Percentiles rank a stretch among this genome's conserved stretches.
phyloP scores from a whole-genome alignment of 2,329 filamentous ascomycete species.

The Furcasterigmium sp. region DNA sequence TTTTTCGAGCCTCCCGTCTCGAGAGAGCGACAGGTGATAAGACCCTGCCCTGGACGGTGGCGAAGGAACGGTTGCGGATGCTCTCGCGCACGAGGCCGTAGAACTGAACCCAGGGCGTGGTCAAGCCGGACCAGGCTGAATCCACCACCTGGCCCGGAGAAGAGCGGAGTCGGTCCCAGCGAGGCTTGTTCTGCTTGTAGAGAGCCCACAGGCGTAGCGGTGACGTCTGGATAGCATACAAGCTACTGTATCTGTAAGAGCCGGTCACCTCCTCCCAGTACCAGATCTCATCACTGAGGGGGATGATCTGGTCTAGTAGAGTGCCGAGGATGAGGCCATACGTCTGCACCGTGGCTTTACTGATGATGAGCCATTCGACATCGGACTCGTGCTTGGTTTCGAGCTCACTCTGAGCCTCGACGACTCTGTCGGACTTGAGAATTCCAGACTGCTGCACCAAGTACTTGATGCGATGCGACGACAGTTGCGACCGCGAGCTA shows the following conservation, averaged over 20 bases:
- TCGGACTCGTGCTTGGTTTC: constrained; percentile 39
- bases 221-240: constrained; percentile 84
- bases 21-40: constrained; percentile 74
- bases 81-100: constrained; percentile 76
- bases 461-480: constrained; percentile 51
- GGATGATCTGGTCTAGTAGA: constrained; percentile 76
- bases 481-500: constrained; percentile 57
- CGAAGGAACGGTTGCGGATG: constrained; percentile 66
- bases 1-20: constrained; percentile 68
- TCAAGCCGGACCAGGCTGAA: constrained; percentile 31
- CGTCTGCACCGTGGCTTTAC: constrained; percentile 87
- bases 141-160: constrained; percentile 26
- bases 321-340: constrained; percentile 76
- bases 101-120: constrained; percentile 61
- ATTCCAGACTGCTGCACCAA: constrained; percentile 61
- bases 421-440: neutral
- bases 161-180: constrained; percentile 18
- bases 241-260: constrained; percentile 69
- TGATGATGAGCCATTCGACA: constrained; percentile 84
- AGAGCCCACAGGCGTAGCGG: constrained; percentile 71
- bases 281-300: constrained; percentile 80
- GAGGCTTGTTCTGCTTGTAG: constrained; percentile 45
- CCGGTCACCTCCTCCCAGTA: constrained; percentile 91
- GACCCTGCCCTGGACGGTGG: constrained; percentile 65
- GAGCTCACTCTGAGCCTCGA: constrained; percentile 12